These are phyloP conservation scores for Penicillium carneum DNA, from an alignment of 2,329 filamentous ascomycete species.

Conservation along the genomic window DNA sequence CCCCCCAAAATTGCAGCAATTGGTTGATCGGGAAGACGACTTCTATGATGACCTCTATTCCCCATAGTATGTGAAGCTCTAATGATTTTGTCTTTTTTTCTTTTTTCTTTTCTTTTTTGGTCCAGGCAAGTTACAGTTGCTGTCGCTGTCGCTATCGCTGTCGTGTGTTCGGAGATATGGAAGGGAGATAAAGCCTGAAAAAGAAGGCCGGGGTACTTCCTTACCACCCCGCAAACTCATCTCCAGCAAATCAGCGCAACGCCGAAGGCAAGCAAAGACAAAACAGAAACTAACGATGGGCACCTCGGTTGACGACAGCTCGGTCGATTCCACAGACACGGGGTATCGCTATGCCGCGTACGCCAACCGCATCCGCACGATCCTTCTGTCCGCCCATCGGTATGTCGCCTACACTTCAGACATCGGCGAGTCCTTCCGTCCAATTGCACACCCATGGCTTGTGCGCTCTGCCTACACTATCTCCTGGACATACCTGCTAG, in stretches of 20 bases:
- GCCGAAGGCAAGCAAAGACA: slow-evolving; percentile 8
- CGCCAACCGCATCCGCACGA: slow-evolving; percentile 81
- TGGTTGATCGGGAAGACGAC: slow-evolving; percentile 70
- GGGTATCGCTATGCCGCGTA: slow-evolving; percentile 92
- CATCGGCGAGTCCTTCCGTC: slow-evolving; percentile 94
- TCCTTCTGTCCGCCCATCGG: slow-evolving; percentile 87
- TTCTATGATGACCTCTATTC: slow-evolving; percentile 80
- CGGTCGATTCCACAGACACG: slow-evolving; percentile 80
- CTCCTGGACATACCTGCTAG: slow-evolving; percentile 89
- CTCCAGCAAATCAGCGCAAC: slow-evolving; percentile 5
- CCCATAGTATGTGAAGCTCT: slow-evolving; percentile 69
- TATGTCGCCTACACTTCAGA: slow-evolving; percentile 98
- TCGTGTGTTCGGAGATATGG: background rate
- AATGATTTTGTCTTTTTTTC: background rate
- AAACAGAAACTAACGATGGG: slow-evolving; percentile 27
- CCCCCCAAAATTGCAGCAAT: slow-evolving; percentile 62
- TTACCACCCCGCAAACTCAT: slow-evolving; percentile 5
- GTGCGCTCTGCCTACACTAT: slow-evolving; percentile 86
- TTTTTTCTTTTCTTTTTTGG: background rate
- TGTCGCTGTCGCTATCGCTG: background rate
- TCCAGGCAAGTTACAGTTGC: background rate
- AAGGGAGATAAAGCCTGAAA: slow-evolving; percentile 1
- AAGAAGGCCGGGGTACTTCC: background rate
- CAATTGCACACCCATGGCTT: slow-evolving; percentile 83
- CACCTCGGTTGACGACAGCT: slow-evolving; percentile 55